Base-by-base conservation (phyloP, 176 grass and related monocot genomes). In the Carex parvula region DNA sequence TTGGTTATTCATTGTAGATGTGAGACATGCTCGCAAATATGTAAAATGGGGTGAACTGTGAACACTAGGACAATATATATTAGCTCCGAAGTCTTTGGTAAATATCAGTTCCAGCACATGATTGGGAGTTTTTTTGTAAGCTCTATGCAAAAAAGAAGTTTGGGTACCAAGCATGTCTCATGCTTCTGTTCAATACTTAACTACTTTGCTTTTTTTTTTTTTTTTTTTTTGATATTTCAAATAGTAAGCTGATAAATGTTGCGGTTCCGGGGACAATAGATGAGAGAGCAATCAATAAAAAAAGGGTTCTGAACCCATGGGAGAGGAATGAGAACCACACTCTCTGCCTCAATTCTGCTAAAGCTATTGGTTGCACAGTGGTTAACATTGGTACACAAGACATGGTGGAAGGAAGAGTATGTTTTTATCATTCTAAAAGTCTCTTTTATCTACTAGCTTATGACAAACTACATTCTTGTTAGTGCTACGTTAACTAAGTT, bases 351-450 rank as follows among this genome's bases (percentile, higher is more conserved):
- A 98, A 98, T 79, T 98, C 96, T 70, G 96, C 96, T 60, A 98
- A 98, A 90, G 96, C 96, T 73, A 98, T 98, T 89, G 96, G 91
- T 82, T 98, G 96, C 77, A 98, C 95, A 44, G 95, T 98, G 37
- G 95, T 98, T 44, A 98, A 98, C 58, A 98, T 98, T 92, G 95
- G 95, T 73, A 98, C 95, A 69, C 95, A 98, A 82, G 95, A 98
- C 86, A 86, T 98, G 87, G 89, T 98, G 79, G 95, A 95, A 89
- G 95, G 95, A 86, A 88, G 95, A 87, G 95, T 98, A 93, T 83
- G 92, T 82, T 22, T 52, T 76, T 26, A 30, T 32, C 52, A 57
- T 52, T 55, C 50, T 78, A 57, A 56, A 30, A 56, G 44, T 53
- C 20, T 33, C 1, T 78, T 76, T 71, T 55, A 77, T 55, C 24